Evolutionary conservation across 2,329 filamentous ascomycete genomes (phyloP).

Genomic region (Helotiales sp.): DNA sequence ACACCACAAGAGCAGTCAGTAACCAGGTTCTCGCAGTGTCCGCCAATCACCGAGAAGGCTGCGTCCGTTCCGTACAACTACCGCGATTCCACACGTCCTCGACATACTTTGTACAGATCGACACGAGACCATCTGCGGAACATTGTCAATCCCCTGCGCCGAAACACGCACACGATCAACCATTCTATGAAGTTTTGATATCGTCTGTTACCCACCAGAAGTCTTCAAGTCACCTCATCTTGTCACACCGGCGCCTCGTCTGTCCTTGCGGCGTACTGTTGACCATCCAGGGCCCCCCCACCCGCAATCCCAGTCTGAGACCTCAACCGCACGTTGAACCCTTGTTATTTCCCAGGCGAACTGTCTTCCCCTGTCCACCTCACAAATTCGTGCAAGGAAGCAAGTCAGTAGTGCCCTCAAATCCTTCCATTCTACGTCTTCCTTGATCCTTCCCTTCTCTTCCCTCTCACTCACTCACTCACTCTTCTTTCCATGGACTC

Average conservation of each 20-base stretch:
- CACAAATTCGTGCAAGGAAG: neutral
- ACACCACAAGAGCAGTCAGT: neutral
- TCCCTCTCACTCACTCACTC: neutral
- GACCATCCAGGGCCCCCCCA: neutral
- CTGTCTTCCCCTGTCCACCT: neutral
- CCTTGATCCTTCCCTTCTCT: neutral
- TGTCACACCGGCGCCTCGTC: neutral
- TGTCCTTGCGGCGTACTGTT: neutral
- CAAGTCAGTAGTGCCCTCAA: conserved; percentile 2
- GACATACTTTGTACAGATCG: too few relatives aligned
- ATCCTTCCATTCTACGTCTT: neutral
- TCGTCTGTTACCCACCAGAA: too few relatives aligned
- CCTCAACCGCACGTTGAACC: conserved; percentile 4
- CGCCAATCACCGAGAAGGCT: neutral
- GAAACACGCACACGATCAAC: neutral
- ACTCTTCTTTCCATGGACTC: neutral
- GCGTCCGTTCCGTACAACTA: neutral
- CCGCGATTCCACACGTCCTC: neutral
- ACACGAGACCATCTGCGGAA: neutral
- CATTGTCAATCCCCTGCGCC: neutral
- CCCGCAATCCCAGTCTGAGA: conserved; percentile 4
- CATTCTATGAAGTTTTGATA: too few relatives aligned
- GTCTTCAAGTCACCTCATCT: neutral
- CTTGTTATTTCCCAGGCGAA: neutral
- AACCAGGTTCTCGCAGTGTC: neutral